Percentiles rank a stretch among this genome's conserved stretches.
phyloP scores from a whole-genome alignment of 2,329 filamentous ascomycete genomes.

The Alternaria conjuncta region DNA sequence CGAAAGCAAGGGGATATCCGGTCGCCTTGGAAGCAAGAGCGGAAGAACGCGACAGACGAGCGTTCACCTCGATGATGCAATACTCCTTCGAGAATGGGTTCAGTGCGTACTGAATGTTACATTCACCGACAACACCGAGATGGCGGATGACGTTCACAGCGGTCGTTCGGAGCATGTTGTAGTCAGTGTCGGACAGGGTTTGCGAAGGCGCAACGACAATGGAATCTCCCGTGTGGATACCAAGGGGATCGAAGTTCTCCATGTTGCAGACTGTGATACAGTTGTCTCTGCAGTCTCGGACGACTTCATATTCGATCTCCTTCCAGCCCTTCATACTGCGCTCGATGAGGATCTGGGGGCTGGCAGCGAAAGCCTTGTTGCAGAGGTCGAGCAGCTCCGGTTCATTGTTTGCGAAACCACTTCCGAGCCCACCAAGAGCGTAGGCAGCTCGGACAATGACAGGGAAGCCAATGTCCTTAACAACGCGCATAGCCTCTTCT shows the following conservation, averaged over 20 bases:
- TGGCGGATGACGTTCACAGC: constrained; percentile 97
- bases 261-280: constrained; percentile 99
- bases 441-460: constrained; percentile 98
- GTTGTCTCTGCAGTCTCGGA: constrained; percentile 93
- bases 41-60: constrained; percentile 91
- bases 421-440: constrained; percentile 91
- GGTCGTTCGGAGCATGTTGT: constrained; percentile 98
- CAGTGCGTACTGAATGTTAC: constrained; percentile 97
- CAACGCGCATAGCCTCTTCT: constrained; percentile 86
- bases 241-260: constrained; percentile 99
- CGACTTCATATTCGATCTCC: constrained; percentile 98
- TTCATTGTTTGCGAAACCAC: constrained; percentile 92
- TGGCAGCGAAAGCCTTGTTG: constrained; percentile 92
- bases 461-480: constrained; percentile 91
- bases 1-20: constrained; percentile 93
- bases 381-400: constrained; percentile 84
- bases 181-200: constrained; percentile 95
- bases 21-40: constrained; percentile 96
- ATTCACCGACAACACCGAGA: constrained; percentile 95
- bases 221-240: constrained; percentile 97
- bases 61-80: constrained; percentile 99
- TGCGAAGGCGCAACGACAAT: constrained; percentile 98
- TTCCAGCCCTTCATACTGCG: constrained; percentile 99
- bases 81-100: constrained; percentile 96
- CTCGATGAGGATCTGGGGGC: constrained; percentile 95